Evolutionary conservation across 805 yeast species (phyloP).

Genomic region (Phaffomyces thermotolerans): DNA sequence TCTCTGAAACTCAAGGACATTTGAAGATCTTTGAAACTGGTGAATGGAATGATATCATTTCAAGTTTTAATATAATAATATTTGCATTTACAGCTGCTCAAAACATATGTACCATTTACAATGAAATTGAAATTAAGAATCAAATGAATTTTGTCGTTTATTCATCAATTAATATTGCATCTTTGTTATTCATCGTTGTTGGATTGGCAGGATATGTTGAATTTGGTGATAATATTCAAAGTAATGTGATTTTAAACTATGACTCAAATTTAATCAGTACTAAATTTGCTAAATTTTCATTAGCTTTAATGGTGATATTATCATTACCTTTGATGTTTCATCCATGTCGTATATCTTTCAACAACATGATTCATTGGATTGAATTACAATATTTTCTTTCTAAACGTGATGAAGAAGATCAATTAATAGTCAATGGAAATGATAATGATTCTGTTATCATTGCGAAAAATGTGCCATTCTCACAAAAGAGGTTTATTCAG

Average conservation of each 20-base stretch:
- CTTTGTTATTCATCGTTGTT: constrained; percentile 50
- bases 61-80: constrained; percentile 67
- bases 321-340: constrained; percentile 77
- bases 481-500: constrained; percentile 37
- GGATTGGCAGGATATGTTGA: constrained; percentile 67
- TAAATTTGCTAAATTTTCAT: constrained; percentile 48
- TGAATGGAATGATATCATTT: constrained; percentile 38
- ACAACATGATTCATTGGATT: constrained; percentile 53
- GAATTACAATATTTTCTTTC: constrained; percentile 12
- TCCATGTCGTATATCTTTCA: constrained; percentile 68
- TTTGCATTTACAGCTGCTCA: constrained; percentile 82
- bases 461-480: constrained; percentile 34
- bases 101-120: constrained; percentile 69
- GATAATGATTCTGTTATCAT: constrained; percentile 10
- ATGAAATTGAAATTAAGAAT: constrained; percentile 53
- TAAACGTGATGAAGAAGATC: constrained; percentile 5
- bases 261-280: constrained; percentile 43
- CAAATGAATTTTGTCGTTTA: constrained; percentile 43
- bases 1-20: constrained; percentile 36
- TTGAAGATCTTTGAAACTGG: constrained; percentile 36
- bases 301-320: constrained; percentile 66
- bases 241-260: constrained; percentile 67
- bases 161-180: constrained; percentile 45
- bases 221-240: constrained; percentile 58
- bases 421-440: constrained; percentile 8